Conservation (phyloP, 2,329 filamentous ascomycete genomes). For the Coniella lustricola region DNA sequence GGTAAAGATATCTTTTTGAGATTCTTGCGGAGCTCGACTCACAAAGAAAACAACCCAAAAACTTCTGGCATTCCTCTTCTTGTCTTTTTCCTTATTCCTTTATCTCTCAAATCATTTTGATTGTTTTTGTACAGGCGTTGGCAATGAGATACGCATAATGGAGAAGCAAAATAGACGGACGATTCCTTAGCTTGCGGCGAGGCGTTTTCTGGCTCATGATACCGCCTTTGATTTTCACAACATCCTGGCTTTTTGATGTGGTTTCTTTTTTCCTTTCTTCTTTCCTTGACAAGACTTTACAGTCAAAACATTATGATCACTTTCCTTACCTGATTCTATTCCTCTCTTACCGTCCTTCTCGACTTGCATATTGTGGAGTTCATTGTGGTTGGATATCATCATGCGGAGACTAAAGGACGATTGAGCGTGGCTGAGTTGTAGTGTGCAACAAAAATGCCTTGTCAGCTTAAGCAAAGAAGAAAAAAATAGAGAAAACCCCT, state of each 20-base stretch:
- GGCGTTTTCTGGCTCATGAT: slow-evolving; percentile 9
- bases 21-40: too few relatives aligned
- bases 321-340: not conserved
- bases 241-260: not conserved
- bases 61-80: not conserved
- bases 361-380: slow-evolving; percentile 5
- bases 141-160: slow-evolving; percentile 8
- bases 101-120: not conserved
- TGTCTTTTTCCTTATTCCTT: not conserved
- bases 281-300: not conserved
- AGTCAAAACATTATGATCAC: not conserved
- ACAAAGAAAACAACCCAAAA: too few relatives aligned
- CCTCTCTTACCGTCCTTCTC: not conserved
- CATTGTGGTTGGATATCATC: not conserved
- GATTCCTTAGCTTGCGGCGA: slow-evolving; percentile 1
- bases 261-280: not conserved
- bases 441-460: not conserved
- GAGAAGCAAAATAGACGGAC: slow-evolving; percentile 13
- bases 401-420: not conserved
- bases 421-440: not conserved
- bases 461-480: not conserved
- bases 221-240: not conserved
- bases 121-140: not conserved
- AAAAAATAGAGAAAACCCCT: too few relatives aligned
- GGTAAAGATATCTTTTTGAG: too few relatives aligned